A percentile compares a stretch with the other conserved stretches of the same genome.
Evolutionary conservation across 169 alveolate genomes (phyloP).

Genomic region (Eimeria sp.): DNA sequence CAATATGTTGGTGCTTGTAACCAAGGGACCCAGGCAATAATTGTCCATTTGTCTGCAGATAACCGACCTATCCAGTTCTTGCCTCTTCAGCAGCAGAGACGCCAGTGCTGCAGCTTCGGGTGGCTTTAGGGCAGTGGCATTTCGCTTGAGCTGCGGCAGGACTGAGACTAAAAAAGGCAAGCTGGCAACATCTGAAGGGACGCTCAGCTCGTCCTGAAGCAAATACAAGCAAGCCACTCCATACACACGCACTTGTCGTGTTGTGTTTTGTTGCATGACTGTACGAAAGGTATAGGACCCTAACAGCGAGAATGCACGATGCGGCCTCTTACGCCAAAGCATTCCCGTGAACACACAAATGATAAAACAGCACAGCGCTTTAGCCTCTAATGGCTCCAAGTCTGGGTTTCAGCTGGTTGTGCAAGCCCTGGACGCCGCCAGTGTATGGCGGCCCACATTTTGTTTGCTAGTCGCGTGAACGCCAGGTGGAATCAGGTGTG

Average conservation of each 20-base stretch:
- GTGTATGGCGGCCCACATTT: not conserved
- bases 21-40: not conserved
- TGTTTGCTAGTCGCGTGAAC: not conserved
- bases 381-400: not conserved
- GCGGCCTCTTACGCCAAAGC: not conserved
- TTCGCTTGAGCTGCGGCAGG: slow-evolving; percentile 58
- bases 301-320: not conserved
- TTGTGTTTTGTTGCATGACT: not conserved
- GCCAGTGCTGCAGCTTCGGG: slow-evolving; percentile 56
- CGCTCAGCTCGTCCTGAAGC: slow-evolving; percentile 33
- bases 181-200: slow-evolving; percentile 10
- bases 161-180: slow-evolving; percentile 23
- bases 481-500: not conserved
- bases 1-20: not conserved
- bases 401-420: not conserved
- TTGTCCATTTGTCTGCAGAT: not conserved
- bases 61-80: slow-evolving; percentile 43
- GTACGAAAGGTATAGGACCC: not conserved
- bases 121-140: slow-evolving; percentile 25
- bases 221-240: not conserved
- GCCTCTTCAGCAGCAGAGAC: slow-evolving; percentile 25
- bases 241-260: not conserved
- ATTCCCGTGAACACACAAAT: not conserved
- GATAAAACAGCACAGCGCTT: not conserved
- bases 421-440: not conserved